phyloP scores from a whole-genome alignment of 2,329 filamentous ascomycete species.

The Phialocephala subalpina region DNA sequence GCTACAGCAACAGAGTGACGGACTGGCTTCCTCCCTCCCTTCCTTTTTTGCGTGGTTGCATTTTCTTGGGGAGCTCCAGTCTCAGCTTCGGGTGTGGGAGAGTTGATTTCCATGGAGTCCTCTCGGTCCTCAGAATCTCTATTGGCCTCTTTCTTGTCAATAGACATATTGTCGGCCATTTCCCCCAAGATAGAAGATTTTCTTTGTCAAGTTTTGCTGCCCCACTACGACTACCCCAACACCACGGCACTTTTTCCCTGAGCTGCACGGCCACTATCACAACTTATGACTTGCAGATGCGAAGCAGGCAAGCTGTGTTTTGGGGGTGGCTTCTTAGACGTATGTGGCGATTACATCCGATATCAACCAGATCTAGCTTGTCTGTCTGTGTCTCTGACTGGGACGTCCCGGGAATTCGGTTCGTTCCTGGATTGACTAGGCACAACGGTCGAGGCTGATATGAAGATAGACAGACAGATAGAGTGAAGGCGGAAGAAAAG shows the following conservation, averaged over 20 bases:
- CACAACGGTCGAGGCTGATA: slow-evolving; percentile 31
- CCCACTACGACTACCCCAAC: slow-evolving; percentile 35
- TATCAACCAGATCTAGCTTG: slow-evolving; percentile 34
- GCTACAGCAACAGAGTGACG: slow-evolving; percentile 45
- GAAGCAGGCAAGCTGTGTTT: slow-evolving; percentile 11
- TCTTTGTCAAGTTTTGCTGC: slow-evolving; percentile 28
- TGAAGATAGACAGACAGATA: slow-evolving; percentile 32
- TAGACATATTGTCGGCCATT: slow-evolving; percentile 74
- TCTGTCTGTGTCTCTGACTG: slow-evolving; percentile 29
- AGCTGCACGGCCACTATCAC: slow-evolving; percentile 24
- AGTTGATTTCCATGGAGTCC: slow-evolving; percentile 59
- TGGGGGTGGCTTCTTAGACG: slow-evolving; percentile 27
- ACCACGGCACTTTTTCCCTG: slow-evolving; percentile 24
- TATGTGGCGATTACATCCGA: slow-evolving; percentile 36
- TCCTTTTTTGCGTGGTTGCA: slow-evolving; percentile 81
- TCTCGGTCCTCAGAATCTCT: slow-evolving; percentile 62
- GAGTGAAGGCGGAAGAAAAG: slow-evolving; percentile 20
- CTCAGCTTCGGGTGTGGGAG: slow-evolving; percentile 66
- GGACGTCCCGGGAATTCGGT: slow-evolving; percentile 34
- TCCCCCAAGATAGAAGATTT: slow-evolving; percentile 19
- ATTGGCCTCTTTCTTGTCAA: slow-evolving; percentile 65
- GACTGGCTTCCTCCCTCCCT: slow-evolving; percentile 97
- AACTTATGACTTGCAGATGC: slow-evolving; percentile 42
- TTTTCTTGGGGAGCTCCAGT: slow-evolving; percentile 52
- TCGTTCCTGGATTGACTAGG: too few relatives aligned